A percentile compares a stretch with the other conserved stretches of the same genome.
Evolutionary conservation across 352 stramenopile species (phyloP).

Genomic region (Globisporangium nunn): DNA sequence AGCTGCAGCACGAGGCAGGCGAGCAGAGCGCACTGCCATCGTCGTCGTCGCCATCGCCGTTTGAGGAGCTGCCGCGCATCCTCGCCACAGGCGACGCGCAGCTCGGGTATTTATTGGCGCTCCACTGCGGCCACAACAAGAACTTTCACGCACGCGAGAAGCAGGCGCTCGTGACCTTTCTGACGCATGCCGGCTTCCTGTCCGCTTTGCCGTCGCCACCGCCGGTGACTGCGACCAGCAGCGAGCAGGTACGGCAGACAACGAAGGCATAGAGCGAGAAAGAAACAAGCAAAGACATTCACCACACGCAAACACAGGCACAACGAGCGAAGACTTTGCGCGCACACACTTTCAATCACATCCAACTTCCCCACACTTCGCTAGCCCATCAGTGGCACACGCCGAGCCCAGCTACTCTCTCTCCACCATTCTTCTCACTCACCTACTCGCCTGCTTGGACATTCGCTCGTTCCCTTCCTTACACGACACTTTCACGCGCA

Average conservation of each 20-base stretch:
- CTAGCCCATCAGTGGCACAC: background rate
- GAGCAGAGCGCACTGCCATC: background rate
- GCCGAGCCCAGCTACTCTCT: background rate
- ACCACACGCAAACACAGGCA: background rate
- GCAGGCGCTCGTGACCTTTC: conserved; percentile 46
- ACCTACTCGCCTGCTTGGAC: background rate
- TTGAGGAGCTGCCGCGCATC: conserved; percentile 19
- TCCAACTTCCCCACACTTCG: background rate
- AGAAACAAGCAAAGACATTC: background rate
- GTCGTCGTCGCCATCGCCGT: conserved; percentile 12
- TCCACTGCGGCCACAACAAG: conserved; percentile 85
- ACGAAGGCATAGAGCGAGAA: background rate
- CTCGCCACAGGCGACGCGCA: conserved; percentile 26
- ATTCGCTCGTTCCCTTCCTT: background rate
- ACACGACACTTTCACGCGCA: no score
- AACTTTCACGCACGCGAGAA: conserved; percentile 78
- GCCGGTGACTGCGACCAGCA: background rate
- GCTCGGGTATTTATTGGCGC: conserved; percentile 49
- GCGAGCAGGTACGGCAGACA: background rate
- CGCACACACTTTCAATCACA: background rate
- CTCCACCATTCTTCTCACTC: background rate
- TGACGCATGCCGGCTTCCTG: conserved; percentile 39
- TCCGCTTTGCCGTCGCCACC: background rate
- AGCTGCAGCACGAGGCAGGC: background rate
- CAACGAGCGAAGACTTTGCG: background rate